A percentile compares a stretch with the other conserved stretches of the same genome.
These are phyloP conservation scores for Thinopyrum elongatum DNA, from an alignment of 176 grass and related monocot species.

Conservation along the genomic window DNA sequence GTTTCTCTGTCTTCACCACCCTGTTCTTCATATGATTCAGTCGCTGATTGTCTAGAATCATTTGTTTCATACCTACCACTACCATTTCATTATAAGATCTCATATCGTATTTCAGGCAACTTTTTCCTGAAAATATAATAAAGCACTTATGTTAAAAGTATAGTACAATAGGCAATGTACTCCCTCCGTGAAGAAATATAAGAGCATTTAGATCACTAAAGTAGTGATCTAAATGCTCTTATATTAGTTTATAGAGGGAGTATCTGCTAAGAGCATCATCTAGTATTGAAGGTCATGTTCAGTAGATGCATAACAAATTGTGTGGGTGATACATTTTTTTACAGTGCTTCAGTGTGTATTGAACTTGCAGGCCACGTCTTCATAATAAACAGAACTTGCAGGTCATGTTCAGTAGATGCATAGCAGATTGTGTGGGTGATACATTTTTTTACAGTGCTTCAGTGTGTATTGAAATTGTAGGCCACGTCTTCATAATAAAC, in stretches of 20 bases:
- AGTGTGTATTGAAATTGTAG: not conserved
- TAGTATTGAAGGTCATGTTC: not conserved
- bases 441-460: not conserved
- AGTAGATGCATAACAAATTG: not conserved
- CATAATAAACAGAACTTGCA: too few relatives aligned
- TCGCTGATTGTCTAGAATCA: conserved; percentile 89
- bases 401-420: not conserved
- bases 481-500: not conserved
- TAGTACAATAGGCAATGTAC: not conserved
- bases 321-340: not conserved
- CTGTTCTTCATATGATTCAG: conserved; percentile 64
- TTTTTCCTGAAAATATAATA: conserved; percentile 55
- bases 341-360: not conserved
- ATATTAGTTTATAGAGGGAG: too few relatives aligned
- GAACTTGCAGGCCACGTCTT: not conserved
- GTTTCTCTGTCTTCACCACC: conserved; percentile 52
- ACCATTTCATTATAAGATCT: conserved; percentile 93
- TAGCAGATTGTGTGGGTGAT: not conserved
- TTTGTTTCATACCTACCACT: conserved; percentile 73
- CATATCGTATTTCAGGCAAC: conserved; percentile 65
- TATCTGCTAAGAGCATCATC: not conserved
- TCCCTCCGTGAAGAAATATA: too few relatives aligned
- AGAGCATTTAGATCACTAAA: too few relatives aligned
- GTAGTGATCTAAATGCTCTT: too few relatives aligned
- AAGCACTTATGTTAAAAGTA: conserved; percentile 9